A percentile compares a stretch with the other conserved stretches of the same genome.
phyloP scores from a whole-genome alignment of 768 basidiomycete species.

The Mycena belliarum region DNA sequence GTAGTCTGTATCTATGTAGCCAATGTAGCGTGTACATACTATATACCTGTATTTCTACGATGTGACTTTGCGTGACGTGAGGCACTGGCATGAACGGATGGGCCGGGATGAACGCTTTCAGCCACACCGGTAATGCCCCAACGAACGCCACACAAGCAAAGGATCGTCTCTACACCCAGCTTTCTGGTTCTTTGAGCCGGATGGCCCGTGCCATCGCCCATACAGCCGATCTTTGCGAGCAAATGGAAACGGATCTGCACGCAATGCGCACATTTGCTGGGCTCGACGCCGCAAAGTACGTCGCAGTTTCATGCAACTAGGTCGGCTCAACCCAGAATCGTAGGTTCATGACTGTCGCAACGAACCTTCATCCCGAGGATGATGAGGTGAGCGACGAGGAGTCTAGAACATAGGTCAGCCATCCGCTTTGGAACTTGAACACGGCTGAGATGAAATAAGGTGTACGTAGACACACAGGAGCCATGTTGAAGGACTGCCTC shows the following conservation, averaged over 20 bases:
- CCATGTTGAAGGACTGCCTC: too few species aligned
- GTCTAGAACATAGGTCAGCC: neutral
- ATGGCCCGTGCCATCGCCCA: conserved; percentile 69
- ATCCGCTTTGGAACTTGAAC: neutral
- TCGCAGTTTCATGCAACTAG: conserved; percentile 2
- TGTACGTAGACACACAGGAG: neutral
- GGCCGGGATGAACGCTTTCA: conserved; percentile 20
- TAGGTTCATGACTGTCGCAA: conserved; percentile 55
- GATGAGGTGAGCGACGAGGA: conserved; percentile 7
- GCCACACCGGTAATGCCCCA: conserved; percentile 31
- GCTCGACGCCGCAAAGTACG: conserved; percentile 80
- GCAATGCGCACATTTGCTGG: conserved; percentile 81
- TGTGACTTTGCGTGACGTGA: too few species aligned
- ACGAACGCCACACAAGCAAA: conserved; percentile 76
- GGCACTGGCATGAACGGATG: too few species aligned
- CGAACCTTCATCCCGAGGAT: conserved; percentile 39
- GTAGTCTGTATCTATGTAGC: too few species aligned
- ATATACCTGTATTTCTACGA: conserved; percentile 7
- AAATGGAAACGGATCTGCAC: conserved; percentile 72
- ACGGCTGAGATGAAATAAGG: neutral
- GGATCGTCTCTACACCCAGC: conserved; percentile 77
- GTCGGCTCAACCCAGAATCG: neutral
- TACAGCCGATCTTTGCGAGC: conserved; percentile 77
- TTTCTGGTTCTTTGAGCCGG: conserved; percentile 65
- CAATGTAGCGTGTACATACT: conserved; percentile 6